A percentile compares a stretch with the other conserved stretches of the same genome.
Evolutionary conservation across 1,284 basidiomycete species (phyloP).

Genomic region (Apiotrichum porosum): DNA sequence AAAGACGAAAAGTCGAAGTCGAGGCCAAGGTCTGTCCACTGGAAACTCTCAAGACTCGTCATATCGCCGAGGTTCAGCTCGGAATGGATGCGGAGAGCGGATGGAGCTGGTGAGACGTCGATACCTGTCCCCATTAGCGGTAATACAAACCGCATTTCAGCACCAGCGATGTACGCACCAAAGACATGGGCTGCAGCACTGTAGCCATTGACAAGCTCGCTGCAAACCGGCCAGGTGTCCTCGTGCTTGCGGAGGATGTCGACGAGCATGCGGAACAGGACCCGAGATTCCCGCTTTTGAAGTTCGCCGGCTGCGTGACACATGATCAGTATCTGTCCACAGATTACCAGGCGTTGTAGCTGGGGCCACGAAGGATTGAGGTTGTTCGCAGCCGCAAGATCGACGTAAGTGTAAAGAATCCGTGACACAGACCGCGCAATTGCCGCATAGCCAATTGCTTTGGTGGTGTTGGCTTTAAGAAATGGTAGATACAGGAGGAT

Average conservation of each 20-base stretch:
- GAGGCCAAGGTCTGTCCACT: no score
- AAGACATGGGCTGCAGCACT: constrained; percentile 7
- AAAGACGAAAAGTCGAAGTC: no score
- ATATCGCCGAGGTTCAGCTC: no score
- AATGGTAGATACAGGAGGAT: constrained; percentile 21
- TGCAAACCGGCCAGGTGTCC: constrained; percentile 10
- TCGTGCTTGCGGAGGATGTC: constrained; percentile 13
- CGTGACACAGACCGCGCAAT: constrained; percentile 19
- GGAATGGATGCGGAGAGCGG: no score
- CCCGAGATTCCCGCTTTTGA: constrained; percentile 12
- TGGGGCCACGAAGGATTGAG: constrained; percentile 26
- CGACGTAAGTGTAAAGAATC: constrained; percentile 21
- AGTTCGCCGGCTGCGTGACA: constrained; percentile 17
- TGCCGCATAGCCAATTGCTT: constrained; percentile 9
- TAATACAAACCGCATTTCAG: no score
- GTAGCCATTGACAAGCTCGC: constrained; percentile 9
- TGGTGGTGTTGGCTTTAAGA: constrained; percentile 5
- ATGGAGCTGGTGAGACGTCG: no score
- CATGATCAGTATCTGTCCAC: constrained; percentile 24
- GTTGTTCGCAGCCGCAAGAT: constrained; percentile 12
- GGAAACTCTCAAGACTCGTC: no score
- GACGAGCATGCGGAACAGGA: constrained; percentile 16
- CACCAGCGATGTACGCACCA: no score
- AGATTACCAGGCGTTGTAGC: constrained; percentile 16
- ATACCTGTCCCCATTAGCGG: no score